These are phyloP conservation scores for Colletotrichum spaethianum DNA, from an alignment of 2,329 filamentous ascomycete species.

Conservation along the genomic window DNA sequence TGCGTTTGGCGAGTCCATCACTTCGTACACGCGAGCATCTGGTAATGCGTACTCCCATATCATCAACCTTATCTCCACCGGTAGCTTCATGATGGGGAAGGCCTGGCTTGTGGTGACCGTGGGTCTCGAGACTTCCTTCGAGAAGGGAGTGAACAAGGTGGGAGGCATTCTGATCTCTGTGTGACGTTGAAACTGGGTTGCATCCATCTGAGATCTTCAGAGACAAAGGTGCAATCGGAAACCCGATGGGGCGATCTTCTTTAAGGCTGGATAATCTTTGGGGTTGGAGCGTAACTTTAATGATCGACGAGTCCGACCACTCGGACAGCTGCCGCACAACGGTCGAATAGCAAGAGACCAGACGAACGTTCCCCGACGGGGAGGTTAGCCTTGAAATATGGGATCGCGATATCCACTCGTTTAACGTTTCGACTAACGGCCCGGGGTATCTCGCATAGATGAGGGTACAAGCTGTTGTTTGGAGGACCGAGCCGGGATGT, in stretches of 20 bases:
- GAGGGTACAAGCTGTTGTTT: conserved; percentile 30
- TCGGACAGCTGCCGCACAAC: conserved; percentile 32
- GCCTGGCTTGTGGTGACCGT: conserved; percentile 7
- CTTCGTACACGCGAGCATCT: conserved; percentile 61
- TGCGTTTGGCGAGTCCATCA: conserved; percentile 61
- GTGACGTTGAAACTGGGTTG: conserved; percentile 31
- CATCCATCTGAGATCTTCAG: conserved; percentile 37
- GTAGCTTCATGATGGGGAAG: conserved; percentile 50
- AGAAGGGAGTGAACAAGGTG: conserved; percentile 22
- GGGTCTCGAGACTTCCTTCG: conserved; percentile 5
- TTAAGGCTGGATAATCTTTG: conserved; percentile 32
- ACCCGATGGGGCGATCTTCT: conserved; percentile 36
- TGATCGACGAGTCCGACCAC: conserved; percentile 33
- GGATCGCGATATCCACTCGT: conserved; percentile 37
- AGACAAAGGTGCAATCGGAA: conserved; percentile 21
- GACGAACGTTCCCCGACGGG: conserved; percentile 16
- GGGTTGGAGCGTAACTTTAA: conserved; percentile 13
- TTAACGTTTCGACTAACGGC: conserved; percentile 40
- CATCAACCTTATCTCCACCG: conserved; percentile 60
- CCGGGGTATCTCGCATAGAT: conserved; percentile 40
- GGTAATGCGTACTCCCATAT: conserved; percentile 63
- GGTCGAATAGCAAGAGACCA: conserved; percentile 1
- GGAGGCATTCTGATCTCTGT: conserved; percentile 36
- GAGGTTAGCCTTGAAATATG: conserved; percentile 37
- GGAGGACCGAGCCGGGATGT: conserved; percentile 27